Evolutionary conservation across 495 filamentous ascomycete species (phyloP), one percentile per base, ranked within the genome.

Genomic region (Jackrogersella multiformis): DNA sequence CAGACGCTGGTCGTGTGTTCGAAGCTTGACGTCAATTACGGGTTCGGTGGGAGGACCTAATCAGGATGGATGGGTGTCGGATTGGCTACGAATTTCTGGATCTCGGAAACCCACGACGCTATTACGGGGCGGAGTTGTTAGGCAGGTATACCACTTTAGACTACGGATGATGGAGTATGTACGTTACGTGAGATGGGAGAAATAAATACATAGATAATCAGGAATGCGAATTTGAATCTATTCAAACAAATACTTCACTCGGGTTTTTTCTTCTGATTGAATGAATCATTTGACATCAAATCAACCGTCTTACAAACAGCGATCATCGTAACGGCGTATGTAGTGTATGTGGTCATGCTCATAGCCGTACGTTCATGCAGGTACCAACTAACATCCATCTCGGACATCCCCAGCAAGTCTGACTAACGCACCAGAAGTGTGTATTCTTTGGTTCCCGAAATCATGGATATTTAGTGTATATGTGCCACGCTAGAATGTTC

Each of bases 311-410:
- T 23, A 54, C 28, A 46, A 7, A n/a, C n/a, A 13, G 45, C 59
- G 53, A 53, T 32, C 24, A 16, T 53, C 49, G 20, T 28, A 24
- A 16, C 16, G 15, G 32, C 26, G 32, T 34, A 8, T 35, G 35
- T 39, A 53, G 6, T n/a, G n/a, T 26, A 42, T 16, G 41, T 28
- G 6, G 52, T 41, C 18, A 42, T 51, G 46, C 42, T 36, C n/a
- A n/a, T n/a, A n/a, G n/a, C n/a, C n/a, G n/a, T n/a, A n/a, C 30
- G 42, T 55, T 56, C 21, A 64, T 65, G 67, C 67, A 69, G 67
- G 67, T 65, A 65, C 67, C 56, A 41, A 45, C 49, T n/a, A 41
- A 6, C 24, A 16, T 9, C 20, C 28, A 26, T 21, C 8, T 41
- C 44, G 42, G 64, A 60, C 39, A 56, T 60, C 23, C 46, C 59